Evolutionary conservation across 495 filamentous ascomycete species (phyloP).

Genomic region (Daldinia concentrica): DNA sequence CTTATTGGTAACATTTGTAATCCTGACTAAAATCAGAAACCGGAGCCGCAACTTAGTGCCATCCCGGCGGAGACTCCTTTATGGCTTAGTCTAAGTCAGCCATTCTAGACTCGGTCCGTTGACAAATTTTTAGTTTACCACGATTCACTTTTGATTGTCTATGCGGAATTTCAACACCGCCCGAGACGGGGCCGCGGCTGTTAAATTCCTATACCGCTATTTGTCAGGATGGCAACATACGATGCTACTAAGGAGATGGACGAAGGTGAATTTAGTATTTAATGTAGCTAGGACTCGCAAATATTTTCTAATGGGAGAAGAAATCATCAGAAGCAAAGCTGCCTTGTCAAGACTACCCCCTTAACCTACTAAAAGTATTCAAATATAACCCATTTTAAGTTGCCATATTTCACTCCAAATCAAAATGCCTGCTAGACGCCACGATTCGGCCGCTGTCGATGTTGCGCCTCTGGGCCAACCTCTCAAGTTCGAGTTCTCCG

Average conservation of each 20-base stretch:
- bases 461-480: constrained; percentile 56
- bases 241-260: background rate
- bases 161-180: background rate
- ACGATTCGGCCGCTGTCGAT: constrained; percentile 28
- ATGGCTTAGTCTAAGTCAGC: background rate
- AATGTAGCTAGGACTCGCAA: constrained; percentile 1
- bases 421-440: constrained; percentile 33
- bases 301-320: background rate
- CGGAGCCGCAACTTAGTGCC: background rate
- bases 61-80: background rate
- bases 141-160: too few species aligned
- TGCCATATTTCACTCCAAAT: background rate
- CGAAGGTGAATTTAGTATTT: background rate
- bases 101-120: background rate
- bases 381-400: background rate
- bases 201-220: background rate
- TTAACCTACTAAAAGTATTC: background rate
- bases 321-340: background rate
- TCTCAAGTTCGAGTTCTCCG: constrained; percentile 64
- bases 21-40: background rate
- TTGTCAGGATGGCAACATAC: background rate
- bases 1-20: constrained; percentile 2
- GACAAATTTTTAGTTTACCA: background rate
- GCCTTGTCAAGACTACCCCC: background rate
- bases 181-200: background rate